Conservation (phyloP, 2,329 filamentous ascomycete species). For the Sclerotinia sclerotiorum region DNA sequence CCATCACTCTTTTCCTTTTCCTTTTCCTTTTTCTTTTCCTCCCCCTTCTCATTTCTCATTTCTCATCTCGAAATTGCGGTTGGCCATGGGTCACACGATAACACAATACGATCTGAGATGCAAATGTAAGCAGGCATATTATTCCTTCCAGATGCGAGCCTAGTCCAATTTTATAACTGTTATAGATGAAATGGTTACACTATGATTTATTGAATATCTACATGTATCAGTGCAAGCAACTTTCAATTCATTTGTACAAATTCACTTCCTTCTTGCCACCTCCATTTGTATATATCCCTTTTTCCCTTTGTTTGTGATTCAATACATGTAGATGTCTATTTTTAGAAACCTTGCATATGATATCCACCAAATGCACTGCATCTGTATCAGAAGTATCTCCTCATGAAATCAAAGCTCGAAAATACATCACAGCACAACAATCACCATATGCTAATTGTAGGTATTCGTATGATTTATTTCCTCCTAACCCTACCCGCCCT, state of each 20-base stretch:
- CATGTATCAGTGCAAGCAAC: not conserved
- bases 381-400: too few relatives aligned
- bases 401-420: not conserved
- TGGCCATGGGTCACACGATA: constrained; percentile 10
- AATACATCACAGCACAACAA: not conserved
- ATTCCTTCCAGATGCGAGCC: not conserved
- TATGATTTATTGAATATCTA: not conserved
- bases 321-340: constrained; percentile 3
- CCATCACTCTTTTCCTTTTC: not conserved
- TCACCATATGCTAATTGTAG: not conserved
- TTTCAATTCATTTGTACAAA: not conserved
- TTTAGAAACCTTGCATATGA: not conserved
- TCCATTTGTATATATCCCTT: not conserved
- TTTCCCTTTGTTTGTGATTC: constrained; percentile 2
- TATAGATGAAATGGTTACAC: not conserved
- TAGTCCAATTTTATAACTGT: not conserved
- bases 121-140: not conserved
- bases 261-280: not conserved
- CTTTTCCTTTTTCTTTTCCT: not conserved
- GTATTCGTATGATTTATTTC: not conserved
- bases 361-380: not conserved
- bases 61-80: constrained; percentile 1
- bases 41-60: not conserved
- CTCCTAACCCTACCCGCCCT: not conserved
- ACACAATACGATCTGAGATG: constrained; percentile 7